Evolutionary conservation across 257 asterid genomes (phyloP).

Genomic region (Ligustrum vulgare): DNA sequence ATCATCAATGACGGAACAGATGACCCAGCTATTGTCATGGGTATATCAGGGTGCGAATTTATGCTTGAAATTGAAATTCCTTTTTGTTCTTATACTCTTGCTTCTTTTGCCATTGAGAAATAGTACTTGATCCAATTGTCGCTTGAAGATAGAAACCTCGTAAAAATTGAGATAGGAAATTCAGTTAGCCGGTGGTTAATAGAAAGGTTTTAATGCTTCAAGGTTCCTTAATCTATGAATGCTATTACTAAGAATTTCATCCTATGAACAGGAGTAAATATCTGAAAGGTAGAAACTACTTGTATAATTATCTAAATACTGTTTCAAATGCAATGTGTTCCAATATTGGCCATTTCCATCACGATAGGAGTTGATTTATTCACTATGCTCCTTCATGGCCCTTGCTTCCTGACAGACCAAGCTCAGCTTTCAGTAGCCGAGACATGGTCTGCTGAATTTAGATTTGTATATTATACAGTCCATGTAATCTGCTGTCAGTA

Average conservation of each 20-base stretch:
- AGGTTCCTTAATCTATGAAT: background rate
- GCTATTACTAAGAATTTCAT: background rate
- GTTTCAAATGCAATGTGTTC: background rate
- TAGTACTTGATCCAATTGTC: background rate
- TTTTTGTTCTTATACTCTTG: background rate
- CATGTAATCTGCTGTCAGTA: background rate
- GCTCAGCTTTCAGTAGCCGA: background rate
- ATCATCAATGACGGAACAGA: constrained; percentile 80
- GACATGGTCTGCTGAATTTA: background rate
- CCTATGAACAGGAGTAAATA: background rate
- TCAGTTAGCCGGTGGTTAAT: background rate
- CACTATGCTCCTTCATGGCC: background rate
- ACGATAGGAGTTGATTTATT: background rate
- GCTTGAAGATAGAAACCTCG: background rate
- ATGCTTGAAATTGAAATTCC: background rate
- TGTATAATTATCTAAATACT: background rate
- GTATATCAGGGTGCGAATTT: constrained; percentile 72
- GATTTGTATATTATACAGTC: background rate
- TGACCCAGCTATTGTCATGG: constrained; percentile 79
- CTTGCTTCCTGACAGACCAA: background rate
- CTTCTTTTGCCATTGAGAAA: background rate
- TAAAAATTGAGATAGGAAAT: background rate
- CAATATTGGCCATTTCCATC: background rate
- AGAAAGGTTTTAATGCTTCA: background rate
- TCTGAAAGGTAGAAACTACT: background rate